A percentile compares a stretch with the other conserved stretches of the same genome.
phyloP scores from a whole-genome alignment of 2,329 filamentous ascomycete species.

The Cytospora mali region DNA sequence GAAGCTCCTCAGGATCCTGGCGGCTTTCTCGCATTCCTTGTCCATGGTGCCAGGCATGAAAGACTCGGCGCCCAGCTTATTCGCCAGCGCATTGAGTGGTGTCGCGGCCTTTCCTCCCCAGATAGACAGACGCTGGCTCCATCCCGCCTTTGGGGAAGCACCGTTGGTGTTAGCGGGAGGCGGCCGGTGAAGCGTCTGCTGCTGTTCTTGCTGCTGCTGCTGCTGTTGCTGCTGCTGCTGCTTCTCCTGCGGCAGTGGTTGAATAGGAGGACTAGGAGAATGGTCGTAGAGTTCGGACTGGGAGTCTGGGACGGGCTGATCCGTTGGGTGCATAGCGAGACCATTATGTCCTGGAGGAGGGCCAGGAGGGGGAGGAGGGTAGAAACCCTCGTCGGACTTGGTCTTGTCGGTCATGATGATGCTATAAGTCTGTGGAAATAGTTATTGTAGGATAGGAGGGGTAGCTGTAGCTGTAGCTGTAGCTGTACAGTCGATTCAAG shows the following conservation, averaged over 20 bases:
- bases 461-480: too few species aligned
- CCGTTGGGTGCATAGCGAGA: constrained; percentile 33
- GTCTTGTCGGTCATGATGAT: constrained; percentile 25
- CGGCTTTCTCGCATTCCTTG: constrained; percentile 89
- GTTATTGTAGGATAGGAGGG: not conserved
- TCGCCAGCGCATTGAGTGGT: constrained; percentile 79
- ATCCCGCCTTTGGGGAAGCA: constrained; percentile 27
- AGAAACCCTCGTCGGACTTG: constrained; percentile 23
- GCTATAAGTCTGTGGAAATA: not conserved
- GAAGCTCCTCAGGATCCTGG: constrained; percentile 80
- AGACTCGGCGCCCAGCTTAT: constrained; percentile 80
- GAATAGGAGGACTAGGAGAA: constrained; percentile 13
- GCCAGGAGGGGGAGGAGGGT: constrained; percentile 35
- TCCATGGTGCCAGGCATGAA: constrained; percentile 87
- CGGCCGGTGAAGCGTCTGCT: constrained; percentile 19
- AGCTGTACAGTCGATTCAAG: too few species aligned
- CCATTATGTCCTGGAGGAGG: constrained; percentile 32
- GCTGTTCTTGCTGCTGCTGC: constrained; percentile 24
- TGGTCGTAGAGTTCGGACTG: constrained; percentile 25
- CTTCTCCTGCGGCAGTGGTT: constrained; percentile 12
- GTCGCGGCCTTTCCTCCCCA: constrained; percentile 57
- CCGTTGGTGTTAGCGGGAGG: constrained; percentile 26
- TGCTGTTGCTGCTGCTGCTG: constrained; percentile 2
- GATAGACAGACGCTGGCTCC: constrained; percentile 35
- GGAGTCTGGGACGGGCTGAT: constrained; percentile 34